Evolutionary conservation across 129 eudicot species (phyloP).

Genomic region (Sambucus nigra): DNA sequence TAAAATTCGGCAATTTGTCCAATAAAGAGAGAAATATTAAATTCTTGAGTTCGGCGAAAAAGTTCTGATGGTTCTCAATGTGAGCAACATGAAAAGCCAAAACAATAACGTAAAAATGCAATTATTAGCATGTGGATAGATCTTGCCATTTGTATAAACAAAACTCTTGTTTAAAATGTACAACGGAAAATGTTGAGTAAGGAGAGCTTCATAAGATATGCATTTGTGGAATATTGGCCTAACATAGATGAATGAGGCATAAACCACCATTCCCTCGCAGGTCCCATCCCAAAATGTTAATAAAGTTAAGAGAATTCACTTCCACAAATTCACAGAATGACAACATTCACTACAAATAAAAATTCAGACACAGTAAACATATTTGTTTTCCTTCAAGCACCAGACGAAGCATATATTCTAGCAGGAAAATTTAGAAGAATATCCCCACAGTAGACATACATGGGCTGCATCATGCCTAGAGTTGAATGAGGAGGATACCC

Average conservation of each 20-base stretch:
- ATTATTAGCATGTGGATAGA: not conserved
- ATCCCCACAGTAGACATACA: conserved; percentile 29
- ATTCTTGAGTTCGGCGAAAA: too few species aligned
- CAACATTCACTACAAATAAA: not conserved
- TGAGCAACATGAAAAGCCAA: not conserved
- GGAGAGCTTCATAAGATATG: not conserved
- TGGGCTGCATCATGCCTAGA: conserved; percentile 35
- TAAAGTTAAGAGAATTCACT: not conserved
- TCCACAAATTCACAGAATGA: not conserved
- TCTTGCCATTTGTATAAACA: not conserved
- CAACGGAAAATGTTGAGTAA: not conserved
- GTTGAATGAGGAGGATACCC: conserved; percentile 54
- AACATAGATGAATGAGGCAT: not conserved
- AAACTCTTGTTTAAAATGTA: not conserved
- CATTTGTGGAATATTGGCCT: not conserved
- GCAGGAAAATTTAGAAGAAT: not conserved
- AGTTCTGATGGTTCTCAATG: not conserved
- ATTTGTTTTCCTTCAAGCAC: not conserved
- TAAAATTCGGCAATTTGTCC: too few species aligned
- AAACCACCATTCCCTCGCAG: not conserved
- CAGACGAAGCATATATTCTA: not conserved
- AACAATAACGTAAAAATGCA: not conserved
- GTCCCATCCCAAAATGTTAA: not conserved
- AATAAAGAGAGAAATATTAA: too few species aligned
- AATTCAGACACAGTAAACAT: not conserved